Evolutionary conservation across 2,329 filamentous ascomycete genomes (phyloP).

Genomic region (Didymella pinodella): DNA sequence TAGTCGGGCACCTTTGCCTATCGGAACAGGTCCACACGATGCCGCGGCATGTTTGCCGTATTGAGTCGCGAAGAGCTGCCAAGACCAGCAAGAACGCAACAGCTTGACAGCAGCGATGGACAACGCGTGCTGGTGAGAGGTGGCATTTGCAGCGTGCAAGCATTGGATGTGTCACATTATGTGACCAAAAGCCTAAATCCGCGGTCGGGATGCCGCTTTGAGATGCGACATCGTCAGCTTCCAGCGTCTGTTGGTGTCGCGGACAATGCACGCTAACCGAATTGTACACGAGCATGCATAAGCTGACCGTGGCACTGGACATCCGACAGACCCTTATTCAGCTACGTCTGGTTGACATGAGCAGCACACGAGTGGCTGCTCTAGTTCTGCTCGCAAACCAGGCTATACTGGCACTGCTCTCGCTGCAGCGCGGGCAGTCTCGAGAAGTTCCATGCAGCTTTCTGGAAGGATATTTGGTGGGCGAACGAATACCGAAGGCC

Average conservation of each 20-base stretch:
- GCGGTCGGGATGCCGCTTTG: conserved; percentile 39
- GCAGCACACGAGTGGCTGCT: conserved; percentile 1
- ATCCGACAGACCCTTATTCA: conserved; percentile 8
- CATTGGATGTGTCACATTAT: conserved; percentile 36
- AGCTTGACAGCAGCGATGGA: conserved; percentile 3
- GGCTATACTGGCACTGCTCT: neutral
- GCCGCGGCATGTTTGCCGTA: conserved; percentile 24
- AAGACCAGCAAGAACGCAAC: conserved; percentile 30
- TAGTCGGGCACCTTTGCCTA: conserved; percentile 7
- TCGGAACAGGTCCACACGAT: neutral
- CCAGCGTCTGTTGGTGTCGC: conserved; percentile 21
- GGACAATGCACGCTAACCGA: conserved; percentile 14
- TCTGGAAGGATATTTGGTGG: conserved; percentile 15
- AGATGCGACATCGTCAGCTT: conserved; percentile 30
- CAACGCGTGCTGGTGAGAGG: conserved; percentile 5
- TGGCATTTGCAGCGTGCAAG: conserved; percentile 17
- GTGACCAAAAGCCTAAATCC: conserved; percentile 30
- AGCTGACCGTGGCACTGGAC: conserved; percentile 13
- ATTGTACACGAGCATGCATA: conserved; percentile 19
- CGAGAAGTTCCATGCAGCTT: conserved; percentile 15
- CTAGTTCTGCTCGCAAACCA: conserved; percentile 3
- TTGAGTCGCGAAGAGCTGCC: conserved; percentile 22
- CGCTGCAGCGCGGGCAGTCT: conserved; percentile 4
- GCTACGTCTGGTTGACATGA: conserved; percentile 7
- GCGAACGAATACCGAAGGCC: conserved; percentile 18